A percentile compares a stretch with the other conserved stretches of the same genome.
Evolutionary conservation across 352 stramenopile genomes (phyloP).

Genomic region (Globisporangium heterothallicum): DNA sequence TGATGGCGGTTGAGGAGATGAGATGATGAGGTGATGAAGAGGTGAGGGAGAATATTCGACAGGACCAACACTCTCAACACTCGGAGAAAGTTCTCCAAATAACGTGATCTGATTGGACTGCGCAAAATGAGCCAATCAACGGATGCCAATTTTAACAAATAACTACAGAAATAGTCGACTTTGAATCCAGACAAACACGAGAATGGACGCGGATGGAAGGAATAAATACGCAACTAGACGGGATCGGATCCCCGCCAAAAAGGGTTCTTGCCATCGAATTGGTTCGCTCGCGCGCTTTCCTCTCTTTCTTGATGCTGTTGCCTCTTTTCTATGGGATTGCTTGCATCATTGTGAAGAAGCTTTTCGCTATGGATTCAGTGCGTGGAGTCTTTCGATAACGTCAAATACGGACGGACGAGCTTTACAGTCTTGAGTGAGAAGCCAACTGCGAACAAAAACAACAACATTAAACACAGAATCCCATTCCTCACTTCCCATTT

Average conservation of each 20-base stretch:
- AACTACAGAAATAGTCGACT: not conserved
- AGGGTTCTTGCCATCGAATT: not conserved
- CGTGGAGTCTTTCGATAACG: slow-evolving; percentile 60
- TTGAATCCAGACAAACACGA: not conserved
- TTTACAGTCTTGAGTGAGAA: slow-evolving; percentile 50
- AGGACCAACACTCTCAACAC: slow-evolving; percentile 24
- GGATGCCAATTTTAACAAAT: not conserved
- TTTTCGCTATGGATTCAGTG: slow-evolving; percentile 6
- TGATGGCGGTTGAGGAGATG: slow-evolving; percentile 10
- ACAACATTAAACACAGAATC: not conserved
- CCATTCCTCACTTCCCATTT: slow-evolving; percentile 12
- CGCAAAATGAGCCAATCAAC: slow-evolving; percentile 6
- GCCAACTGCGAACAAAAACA: slow-evolving; percentile 38
- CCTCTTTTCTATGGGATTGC: not conserved
- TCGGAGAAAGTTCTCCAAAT: slow-evolving; percentile 26
- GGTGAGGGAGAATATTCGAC: not conserved
- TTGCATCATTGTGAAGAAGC: slow-evolving; percentile 5
- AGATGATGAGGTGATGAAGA: too few species aligned
- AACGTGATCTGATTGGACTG: slow-evolving; percentile 17
- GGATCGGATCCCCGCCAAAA: slow-evolving; percentile 5
- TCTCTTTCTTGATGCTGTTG: too few species aligned
- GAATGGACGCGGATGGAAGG: not conserved
- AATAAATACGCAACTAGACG: slow-evolving; percentile 6
- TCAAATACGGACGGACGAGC: slow-evolving; percentile 57
- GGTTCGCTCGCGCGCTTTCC: slow-evolving; percentile 7